Evolutionary conservation across 75 land plant species (phyloP).

Genomic region (Cunninghamia lanceolata): DNA sequence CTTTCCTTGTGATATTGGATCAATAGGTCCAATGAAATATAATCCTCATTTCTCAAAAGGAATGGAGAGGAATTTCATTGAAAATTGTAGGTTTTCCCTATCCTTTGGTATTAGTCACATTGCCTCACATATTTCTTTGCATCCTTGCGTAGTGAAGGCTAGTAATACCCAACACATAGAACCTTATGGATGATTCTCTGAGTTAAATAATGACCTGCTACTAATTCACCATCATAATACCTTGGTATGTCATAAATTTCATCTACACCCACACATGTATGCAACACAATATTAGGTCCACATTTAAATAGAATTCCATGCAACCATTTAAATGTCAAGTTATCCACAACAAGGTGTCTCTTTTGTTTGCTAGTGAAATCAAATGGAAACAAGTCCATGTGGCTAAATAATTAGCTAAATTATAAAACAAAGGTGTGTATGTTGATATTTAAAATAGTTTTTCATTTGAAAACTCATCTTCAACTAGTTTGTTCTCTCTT

Average conservation of each 20-base stretch:
- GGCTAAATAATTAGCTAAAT: too few species aligned
- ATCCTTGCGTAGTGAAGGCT: not conserved
- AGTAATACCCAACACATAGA: not conserved
- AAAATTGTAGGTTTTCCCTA: too few species aligned
- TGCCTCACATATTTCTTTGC: not conserved
- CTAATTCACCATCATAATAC: not conserved
- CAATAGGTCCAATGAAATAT: not conserved
- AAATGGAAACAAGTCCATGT: too few species aligned
- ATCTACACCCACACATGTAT: not conserved
- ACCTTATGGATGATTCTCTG: not conserved
- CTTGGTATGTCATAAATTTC: not conserved
- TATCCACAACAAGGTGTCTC: too few species aligned
- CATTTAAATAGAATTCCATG: not conserved
- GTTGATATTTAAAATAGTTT: too few species aligned
- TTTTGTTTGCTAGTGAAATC: too few species aligned
- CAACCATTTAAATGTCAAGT: too few species aligned
- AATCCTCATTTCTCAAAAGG: not conserved
- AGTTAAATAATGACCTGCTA: not conserved
- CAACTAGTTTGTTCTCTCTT: too few species aligned
- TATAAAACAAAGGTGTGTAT: too few species aligned
- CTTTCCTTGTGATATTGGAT: not conserved
- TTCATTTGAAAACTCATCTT: too few species aligned
- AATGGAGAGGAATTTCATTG: not conserved
- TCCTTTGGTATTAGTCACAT: not conserved
- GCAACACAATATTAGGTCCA: too few species aligned